These are phyloP conservation scores for Barbatosphaeria neglecta DNA, from an alignment of 495 filamentous ascomycete species.

Conservation along the genomic window DNA sequence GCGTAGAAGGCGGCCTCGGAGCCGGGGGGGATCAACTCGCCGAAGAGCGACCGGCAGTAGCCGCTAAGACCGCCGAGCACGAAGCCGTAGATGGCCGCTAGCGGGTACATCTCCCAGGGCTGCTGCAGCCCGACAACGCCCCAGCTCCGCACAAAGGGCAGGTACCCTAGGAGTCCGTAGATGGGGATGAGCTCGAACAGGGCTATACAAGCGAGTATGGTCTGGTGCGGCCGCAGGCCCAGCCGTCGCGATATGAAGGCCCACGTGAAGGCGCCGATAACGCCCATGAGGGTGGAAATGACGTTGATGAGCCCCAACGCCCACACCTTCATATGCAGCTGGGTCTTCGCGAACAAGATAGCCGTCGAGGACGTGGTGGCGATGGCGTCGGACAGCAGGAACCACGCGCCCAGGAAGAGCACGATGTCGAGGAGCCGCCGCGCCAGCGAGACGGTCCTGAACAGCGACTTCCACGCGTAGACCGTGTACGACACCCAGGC, in stretches of 20 bases:
- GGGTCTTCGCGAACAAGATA: conserved; percentile 89
- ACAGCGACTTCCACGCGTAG: conserved; percentile 78
- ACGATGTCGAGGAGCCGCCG: conserved; percentile 73
- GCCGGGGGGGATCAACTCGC: conserved; percentile 84
- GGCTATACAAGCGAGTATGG: conserved; percentile 78
- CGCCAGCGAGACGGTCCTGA: conserved; percentile 65
- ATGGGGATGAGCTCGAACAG: conserved; percentile 87
- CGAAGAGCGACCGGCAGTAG: conserved; percentile 87
- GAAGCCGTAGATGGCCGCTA: conserved; percentile 83
- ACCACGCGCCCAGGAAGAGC: conserved; percentile 86
- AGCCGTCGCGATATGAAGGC: conserved; percentile 56
- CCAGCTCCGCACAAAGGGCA: conserved; percentile 63
- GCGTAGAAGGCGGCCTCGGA: conserved; percentile 95
- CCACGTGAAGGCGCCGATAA: conserved; percentile 86
- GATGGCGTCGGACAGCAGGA: conserved; percentile 85
- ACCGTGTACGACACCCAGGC: conserved; percentile 50
- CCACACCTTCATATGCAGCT: conserved; percentile 77
- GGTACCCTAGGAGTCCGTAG: conserved; percentile 82
- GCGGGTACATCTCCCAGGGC: conserved; percentile 93
- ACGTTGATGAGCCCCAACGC: conserved; percentile 90
- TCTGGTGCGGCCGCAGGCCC: conserved; percentile 62
- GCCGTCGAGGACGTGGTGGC: conserved; percentile 93
- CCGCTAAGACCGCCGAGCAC: conserved; percentile 87
- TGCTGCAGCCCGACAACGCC: conserved; percentile 79
- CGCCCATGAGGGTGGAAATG: conserved; percentile 69